Evolutionary conservation across 2,329 filamentous ascomycete species (phyloP).

Genomic region (Alternaria angustiovoidea): DNA sequence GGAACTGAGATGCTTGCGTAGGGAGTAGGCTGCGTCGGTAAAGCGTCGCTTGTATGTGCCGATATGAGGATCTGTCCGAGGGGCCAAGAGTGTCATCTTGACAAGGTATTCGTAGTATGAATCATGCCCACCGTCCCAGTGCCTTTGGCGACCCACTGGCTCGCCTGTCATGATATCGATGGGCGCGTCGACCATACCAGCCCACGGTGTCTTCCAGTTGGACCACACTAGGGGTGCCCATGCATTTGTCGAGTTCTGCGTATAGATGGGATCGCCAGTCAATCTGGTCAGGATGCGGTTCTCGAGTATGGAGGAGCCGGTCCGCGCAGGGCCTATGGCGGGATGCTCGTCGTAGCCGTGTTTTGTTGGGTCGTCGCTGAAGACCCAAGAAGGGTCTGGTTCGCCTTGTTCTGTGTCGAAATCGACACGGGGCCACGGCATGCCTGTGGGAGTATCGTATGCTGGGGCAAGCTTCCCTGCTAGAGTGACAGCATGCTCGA

Average conservation of each 20-base stretch:
- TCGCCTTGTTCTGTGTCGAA: slow-evolving; percentile 49
- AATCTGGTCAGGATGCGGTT: slow-evolving; percentile 53
- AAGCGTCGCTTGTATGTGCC: slow-evolving; percentile 45
- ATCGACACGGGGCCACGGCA: slow-evolving; percentile 57
- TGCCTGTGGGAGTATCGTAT: slow-evolving; percentile 52
- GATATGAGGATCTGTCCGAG: slow-evolving; percentile 46
- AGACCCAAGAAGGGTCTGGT: slow-evolving; percentile 40
- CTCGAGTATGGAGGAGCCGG: slow-evolving; percentile 57
- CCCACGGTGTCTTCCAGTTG: slow-evolving; percentile 50
- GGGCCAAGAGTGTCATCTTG: slow-evolving; percentile 52
- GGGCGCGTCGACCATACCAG: slow-evolving; percentile 54
- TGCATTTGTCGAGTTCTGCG: slow-evolving; percentile 52
- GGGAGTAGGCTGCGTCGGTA: slow-evolving; percentile 45
- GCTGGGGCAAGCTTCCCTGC: slow-evolving; percentile 50
- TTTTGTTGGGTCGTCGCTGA: slow-evolving; percentile 40
- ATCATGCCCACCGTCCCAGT: slow-evolving; percentile 57
- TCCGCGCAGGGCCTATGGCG: slow-evolving; percentile 52
- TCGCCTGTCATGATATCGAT: slow-evolving; percentile 55
- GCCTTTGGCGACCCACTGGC: slow-evolving; percentile 50
- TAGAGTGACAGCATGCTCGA: slow-evolving; percentile 49
- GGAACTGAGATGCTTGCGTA: slow-evolving; percentile 47
- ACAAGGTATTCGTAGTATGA: slow-evolving; percentile 55
- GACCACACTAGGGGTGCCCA: slow-evolving; percentile 58
- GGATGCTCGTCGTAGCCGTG: slow-evolving; percentile 46
- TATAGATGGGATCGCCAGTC: slow-evolving; percentile 52